Evolutionary conservation across 2,329 filamentous ascomycete genomes (phyloP).

Genomic region (Penicillium aurantiogriseum): DNA sequence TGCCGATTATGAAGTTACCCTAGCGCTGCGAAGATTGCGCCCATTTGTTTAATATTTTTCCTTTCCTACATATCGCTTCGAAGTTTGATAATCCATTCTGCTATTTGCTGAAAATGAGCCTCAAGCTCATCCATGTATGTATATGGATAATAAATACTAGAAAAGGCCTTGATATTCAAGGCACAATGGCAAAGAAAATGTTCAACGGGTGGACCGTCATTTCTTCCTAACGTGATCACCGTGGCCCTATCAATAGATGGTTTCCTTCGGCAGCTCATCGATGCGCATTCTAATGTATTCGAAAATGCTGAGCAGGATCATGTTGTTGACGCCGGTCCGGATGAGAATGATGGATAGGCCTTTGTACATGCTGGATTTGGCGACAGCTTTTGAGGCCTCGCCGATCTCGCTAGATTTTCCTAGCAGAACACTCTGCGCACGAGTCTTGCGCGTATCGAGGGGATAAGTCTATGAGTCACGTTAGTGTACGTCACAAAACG

Average conservation of each 20-base stretch:
- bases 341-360: constrained; percentile 49
- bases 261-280: constrained; percentile 37
- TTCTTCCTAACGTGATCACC: neutral
- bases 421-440: constrained; percentile 48
- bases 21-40: neutral
- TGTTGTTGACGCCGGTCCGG: constrained; percentile 49
- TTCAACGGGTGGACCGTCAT: neutral
- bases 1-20: neutral
- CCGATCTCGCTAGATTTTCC: constrained; percentile 44
- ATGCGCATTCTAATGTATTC: constrained; percentile 48
- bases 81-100: constrained; percentile 12
- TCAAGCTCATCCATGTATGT: constrained; percentile 24
- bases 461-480: constrained; percentile 43
- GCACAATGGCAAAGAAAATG: neutral
- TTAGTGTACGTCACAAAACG: constrained; percentile 3
- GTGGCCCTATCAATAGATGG: too few relatives aligned
- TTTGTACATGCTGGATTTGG: constrained; percentile 48
- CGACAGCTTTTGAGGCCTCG: constrained; percentile 40
- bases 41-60: neutral
- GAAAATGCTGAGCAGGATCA: constrained; percentile 49
- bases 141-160: constrained; percentile 14
- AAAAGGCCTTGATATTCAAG: neutral
- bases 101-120: constrained; percentile 24
- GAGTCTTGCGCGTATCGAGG: constrained; percentile 50
- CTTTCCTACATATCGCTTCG: neutral